A percentile compares a stretch with the other conserved stretches of the same genome.
These are phyloP conservation scores for Arabis alpina DNA, from an alignment of 345 rosid species.

Conservation along the genomic window DNA sequence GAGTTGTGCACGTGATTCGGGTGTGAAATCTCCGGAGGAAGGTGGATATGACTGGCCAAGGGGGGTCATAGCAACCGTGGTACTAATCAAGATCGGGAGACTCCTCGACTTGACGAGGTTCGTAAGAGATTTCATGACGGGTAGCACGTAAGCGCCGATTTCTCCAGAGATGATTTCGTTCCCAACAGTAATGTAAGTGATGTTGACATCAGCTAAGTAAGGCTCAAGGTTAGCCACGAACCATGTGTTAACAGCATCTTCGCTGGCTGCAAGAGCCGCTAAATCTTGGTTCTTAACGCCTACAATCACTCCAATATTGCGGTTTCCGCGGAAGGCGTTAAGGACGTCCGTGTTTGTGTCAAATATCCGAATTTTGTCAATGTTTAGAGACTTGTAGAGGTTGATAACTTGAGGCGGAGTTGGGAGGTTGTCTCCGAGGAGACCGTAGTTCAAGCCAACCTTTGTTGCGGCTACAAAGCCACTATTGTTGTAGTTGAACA, in stretches of 20 bases:
- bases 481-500: neutral
- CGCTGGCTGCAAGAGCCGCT: conserved; percentile 25
- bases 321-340: conserved; percentile 39
- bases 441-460: conserved; percentile 50
- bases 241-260: conserved; percentile 38
- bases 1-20: conserved; percentile 19
- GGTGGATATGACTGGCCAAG: conserved; percentile 51
- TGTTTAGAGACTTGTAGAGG: conserved; percentile 41
- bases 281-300: conserved; percentile 47
- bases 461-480: neutral
- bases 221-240: conserved; percentile 37
- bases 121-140: conserved; percentile 38
- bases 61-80: conserved; percentile 2
- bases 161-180: conserved; percentile 51
- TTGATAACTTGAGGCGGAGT: conserved; percentile 41
- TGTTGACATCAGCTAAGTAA: conserved; percentile 33
- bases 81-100: conserved; percentile 35
- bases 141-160: conserved; percentile 10
- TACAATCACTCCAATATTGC: conserved; percentile 28
- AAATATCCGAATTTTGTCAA: conserved; percentile 41
- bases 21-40: conserved; percentile 36
- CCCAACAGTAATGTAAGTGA: conserved; percentile 43
- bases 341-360: conserved; percentile 42
- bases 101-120: conserved; percentile 21
- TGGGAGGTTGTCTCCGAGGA: conserved; percentile 53